Conservation (phyloP, 108 stramenopile genomes). For the Nannochloropsis oceanica region DNA sequence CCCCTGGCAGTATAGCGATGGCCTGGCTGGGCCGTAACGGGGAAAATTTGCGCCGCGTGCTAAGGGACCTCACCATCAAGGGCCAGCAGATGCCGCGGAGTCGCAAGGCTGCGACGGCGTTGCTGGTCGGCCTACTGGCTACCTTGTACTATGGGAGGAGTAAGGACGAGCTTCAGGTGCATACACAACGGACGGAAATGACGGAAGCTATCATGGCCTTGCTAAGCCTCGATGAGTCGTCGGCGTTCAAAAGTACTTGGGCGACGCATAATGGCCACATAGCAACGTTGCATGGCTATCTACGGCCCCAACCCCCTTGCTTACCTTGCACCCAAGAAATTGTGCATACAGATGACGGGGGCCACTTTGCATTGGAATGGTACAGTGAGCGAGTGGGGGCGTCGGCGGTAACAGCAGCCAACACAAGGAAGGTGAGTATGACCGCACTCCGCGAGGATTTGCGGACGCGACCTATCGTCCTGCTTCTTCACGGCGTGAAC, state of each 20-base stretch:
- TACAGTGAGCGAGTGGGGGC: not conserved
- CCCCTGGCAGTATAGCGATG: too few species aligned
- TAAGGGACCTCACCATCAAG: too few species aligned
- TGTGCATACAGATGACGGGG: not conserved
- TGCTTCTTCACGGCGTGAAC: not conserved
- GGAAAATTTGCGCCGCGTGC: too few species aligned
- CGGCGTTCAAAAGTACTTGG: not conserved
- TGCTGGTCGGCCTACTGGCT: not conserved
- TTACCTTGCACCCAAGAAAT: not conserved
- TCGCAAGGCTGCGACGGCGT: not conserved
- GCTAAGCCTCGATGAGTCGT: not conserved
- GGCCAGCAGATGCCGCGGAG: too few species aligned
- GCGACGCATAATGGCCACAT: not conserved
- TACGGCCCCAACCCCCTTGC: not conserved
- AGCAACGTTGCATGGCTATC: not conserved
- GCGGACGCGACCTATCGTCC: not conserved
- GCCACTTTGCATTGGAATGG: not conserved
- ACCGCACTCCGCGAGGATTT: not conserved
- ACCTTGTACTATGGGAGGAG: not conserved
- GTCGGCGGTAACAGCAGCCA: not conserved
- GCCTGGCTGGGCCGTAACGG: too few species aligned
- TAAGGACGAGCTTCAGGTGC: not conserved
- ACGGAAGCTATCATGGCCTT: not conserved
- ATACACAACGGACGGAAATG: not conserved
- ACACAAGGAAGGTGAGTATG: not conserved